Conservation (phyloP, 1,284 basidiomycete species). For the Puccinia horiana region DNA sequence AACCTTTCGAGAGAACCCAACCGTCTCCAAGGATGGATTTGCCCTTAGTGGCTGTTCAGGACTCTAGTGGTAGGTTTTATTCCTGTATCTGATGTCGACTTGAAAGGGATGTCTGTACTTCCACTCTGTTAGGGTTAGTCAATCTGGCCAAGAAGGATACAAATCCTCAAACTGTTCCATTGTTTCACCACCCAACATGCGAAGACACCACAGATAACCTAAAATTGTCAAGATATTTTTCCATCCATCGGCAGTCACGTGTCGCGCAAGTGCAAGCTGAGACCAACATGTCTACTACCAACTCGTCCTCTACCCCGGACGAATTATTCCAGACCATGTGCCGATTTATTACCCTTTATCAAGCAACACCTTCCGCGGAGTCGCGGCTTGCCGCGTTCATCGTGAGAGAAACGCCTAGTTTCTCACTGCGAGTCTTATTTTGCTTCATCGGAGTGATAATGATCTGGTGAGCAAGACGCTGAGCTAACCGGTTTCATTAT, state of each 20-base stretch:
- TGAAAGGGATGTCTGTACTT: not conserved
- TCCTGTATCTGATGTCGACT: not conserved
- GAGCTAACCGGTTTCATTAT: not conserved
- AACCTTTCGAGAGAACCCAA: not conserved
- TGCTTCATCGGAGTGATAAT: constrained; percentile 17
- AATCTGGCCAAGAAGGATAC: not conserved
- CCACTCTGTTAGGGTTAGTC: not conserved
- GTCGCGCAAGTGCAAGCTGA: not conserved
- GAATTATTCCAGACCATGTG: constrained; percentile 4
- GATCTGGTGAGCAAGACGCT: constrained; percentile 2
- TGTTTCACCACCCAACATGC: not conserved
- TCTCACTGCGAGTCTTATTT: not conserved
- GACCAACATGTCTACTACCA: not conserved
- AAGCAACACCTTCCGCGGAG: constrained; percentile 1
- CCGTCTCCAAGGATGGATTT: constrained; percentile 1
- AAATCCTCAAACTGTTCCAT: not conserved
- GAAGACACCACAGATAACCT: not conserved
- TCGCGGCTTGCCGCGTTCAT: constrained; percentile 22
- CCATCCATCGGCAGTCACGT: too few relatives aligned
- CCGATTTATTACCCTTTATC: constrained; percentile 11
- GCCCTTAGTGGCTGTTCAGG: constrained; percentile 5
- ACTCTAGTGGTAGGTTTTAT: not conserved
- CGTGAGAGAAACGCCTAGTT: constrained; percentile 5
- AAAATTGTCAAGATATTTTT: not conserved
- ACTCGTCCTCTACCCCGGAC: not conserved